Percentiles rank a stretch among this genome's conserved stretches.
phyloP scores from a whole-genome alignment of 257 asterid species.

The Scutellaria barbata region DNA sequence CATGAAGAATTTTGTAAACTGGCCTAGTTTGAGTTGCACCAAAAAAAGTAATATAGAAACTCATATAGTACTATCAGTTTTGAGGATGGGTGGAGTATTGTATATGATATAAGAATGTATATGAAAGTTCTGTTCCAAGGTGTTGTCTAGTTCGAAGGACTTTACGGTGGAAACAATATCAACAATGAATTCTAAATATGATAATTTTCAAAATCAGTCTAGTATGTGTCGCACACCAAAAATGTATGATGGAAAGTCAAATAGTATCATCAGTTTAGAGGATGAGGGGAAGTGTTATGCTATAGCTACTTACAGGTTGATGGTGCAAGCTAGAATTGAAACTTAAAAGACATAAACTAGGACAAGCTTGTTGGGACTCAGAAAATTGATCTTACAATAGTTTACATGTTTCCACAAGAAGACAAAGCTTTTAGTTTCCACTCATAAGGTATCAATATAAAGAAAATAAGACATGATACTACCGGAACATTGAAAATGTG shows the following conservation, averaged over 20 bases:
- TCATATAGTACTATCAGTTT: background rate
- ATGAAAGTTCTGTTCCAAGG: no score
- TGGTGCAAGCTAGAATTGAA: background rate
- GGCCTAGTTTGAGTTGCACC: background rate
- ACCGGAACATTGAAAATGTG: background rate
- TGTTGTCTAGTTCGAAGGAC: no score
- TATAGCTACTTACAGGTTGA: background rate
- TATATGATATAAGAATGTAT: no score
- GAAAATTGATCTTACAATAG: background rate
- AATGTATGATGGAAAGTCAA: background rate
- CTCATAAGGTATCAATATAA: background rate
- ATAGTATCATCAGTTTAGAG: background rate
- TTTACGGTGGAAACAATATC: no score
- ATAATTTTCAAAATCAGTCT: background rate
- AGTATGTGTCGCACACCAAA: background rate
- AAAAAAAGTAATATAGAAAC: background rate
- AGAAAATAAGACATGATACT: background rate
- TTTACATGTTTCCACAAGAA: background rate
- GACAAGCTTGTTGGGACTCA: background rate
- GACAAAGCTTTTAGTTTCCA: background rate
- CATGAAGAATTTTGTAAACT: background rate
- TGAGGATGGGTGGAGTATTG: background rate
- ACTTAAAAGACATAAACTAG: background rate
- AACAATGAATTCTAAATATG: no score
- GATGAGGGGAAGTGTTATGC: background rate